These are phyloP conservation scores for Pseudotsuga menziesii DNA, from an alignment of 75 land plant genomes.

Conservation along the genomic window DNA sequence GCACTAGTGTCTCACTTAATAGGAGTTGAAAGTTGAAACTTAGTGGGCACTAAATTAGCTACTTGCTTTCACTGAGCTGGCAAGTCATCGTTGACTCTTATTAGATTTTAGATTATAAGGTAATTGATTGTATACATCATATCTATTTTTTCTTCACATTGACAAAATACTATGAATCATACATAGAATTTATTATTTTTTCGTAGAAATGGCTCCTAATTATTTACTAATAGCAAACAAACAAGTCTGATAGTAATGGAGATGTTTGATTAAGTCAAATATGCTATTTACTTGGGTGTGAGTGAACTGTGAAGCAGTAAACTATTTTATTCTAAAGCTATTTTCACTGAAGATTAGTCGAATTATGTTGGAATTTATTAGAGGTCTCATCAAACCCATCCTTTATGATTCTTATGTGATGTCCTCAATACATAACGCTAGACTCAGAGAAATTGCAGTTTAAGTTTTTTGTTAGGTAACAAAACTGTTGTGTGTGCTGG, in stretches of 20 bases:
- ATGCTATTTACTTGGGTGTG: background rate
- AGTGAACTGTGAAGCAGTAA: background rate
- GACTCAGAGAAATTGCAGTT: no score
- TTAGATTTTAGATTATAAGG: background rate
- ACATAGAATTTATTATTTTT: background rate
- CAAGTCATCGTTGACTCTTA: no score
- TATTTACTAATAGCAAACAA: background rate
- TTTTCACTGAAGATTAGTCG: background rate
- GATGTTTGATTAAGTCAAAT: background rate
- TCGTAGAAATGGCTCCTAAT: no score
- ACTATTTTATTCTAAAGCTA: background rate
- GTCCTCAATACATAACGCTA: no score
- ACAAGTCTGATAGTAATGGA: background rate
- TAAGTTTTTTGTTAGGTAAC: no score
- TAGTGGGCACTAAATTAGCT: no score
- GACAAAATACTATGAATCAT: background rate
- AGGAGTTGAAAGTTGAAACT: no score
- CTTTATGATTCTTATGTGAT: no score
- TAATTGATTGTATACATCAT: background rate
- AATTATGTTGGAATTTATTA: background rate
- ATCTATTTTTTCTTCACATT: background rate
- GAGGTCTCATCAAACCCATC: background rate
- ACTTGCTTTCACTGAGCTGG: no score
- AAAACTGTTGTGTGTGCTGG: no score
- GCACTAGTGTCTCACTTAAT: no score